Base-by-base conservation (phyloP, 2,329 filamentous ascomycete genomes). In the Grosmannia huntii region DNA sequence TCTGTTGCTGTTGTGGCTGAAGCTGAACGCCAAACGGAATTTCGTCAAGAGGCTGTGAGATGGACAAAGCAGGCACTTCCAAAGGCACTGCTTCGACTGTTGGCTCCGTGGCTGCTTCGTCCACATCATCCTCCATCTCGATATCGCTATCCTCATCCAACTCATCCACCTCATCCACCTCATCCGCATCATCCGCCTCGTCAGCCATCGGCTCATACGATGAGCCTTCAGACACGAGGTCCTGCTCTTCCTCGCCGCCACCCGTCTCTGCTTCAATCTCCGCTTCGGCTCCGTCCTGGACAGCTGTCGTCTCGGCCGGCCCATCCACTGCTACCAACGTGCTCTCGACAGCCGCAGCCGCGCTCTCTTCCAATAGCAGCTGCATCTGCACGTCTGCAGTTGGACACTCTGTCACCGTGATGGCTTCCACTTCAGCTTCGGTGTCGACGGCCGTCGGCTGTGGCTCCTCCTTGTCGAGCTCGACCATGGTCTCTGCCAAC, bases 381-480 rank as follows among this genome's bases (percentile, higher is more conserved):
- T 21, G 46, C 10, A 46, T 16, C 36, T 19, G 16, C 41, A 44
- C 41, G 7, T 44, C 41, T 19, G 41, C 41, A 44, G 41, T 6
- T 19, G 19, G 41, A 7, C 3, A 44, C 41, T 44, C 41, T 4
- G 41, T 7, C 23, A 25, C 21, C 1, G n/a, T 9, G n/a, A 5
- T 48, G n/a, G 9, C n/a, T 48, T 21, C 44, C 1, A n/a, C 48
- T 2, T 27, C 48, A 12, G 9, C n/a, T 48, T 21, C 44, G 3
- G 44, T 23, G 9, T 27, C 48, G 23, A 50, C 27, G n/a, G 44
- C 14, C 19, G 25, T 49, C 5, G 31, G 31, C 31, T 33, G 31
- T 33, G 31, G 31, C 31, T 54, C 59, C 55, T 70, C 71, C n/a
- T 69, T 66, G 28, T 71, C 68, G 16, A 78, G 71, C 16, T 64